Conservation (phyloP, 257 asterid genomes). For the Capsicum rhomboideum region DNA sequence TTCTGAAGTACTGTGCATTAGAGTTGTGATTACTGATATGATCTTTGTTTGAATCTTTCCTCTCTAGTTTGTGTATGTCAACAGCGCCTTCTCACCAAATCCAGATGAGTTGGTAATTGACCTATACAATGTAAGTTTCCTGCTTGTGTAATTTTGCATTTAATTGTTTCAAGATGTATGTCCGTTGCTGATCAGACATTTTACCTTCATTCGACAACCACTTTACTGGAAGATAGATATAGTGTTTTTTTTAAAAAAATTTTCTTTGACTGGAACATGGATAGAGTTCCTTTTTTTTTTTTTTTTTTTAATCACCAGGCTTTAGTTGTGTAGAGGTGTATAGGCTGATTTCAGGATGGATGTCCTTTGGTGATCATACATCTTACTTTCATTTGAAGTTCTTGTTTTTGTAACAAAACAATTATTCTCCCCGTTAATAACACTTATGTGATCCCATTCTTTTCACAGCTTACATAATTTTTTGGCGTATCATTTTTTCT, state of each 20-base stretch:
- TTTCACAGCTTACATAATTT: not conserved
- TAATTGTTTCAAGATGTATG: not conserved
- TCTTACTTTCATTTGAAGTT: not conserved
- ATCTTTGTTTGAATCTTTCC: too few relatives aligned
- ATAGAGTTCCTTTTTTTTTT: not conserved
- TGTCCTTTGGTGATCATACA: not conserved
- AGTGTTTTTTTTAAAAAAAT: not conserved
- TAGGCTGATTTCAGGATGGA: not conserved
- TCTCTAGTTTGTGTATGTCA: slow-evolving; percentile 82
- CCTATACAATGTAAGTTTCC: slow-evolving; percentile 62
- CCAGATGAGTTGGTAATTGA: slow-evolving; percentile 84
- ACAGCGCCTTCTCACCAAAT: slow-evolving; percentile 95
- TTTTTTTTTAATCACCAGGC: not conserved
- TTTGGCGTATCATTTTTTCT: not conserved
- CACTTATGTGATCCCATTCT: not conserved
- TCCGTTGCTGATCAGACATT: not conserved
- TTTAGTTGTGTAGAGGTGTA: not conserved
- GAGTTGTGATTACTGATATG: slow-evolving; percentile 6
- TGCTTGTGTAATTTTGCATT: not conserved
- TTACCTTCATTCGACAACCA: not conserved
- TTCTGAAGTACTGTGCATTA: not conserved
- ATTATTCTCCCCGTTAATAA: not conserved
- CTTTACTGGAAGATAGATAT: not conserved
- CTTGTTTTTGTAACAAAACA: not conserved
- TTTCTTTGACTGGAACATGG: not conserved